These are phyloP conservation scores for Platismatia glauca DNA, from an alignment of 495 filamentous ascomycete species.

Conservation along the genomic window DNA sequence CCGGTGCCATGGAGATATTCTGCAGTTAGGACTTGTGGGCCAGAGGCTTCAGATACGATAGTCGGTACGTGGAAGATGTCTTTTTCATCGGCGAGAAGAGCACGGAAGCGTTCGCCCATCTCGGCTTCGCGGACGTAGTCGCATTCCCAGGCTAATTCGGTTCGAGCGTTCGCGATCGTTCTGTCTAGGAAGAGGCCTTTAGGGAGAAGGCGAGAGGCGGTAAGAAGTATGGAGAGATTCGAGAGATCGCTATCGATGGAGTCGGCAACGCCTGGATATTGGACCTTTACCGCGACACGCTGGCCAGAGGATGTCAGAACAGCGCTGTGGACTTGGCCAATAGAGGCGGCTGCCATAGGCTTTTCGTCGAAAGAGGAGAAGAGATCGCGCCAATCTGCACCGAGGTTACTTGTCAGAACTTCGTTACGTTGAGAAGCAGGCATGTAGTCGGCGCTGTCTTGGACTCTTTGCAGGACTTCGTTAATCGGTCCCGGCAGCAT, in stretches of 20 bases:
- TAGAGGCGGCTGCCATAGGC: constrained; percentile 93
- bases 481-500: constrained; percentile 82
- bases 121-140: constrained; percentile 86
- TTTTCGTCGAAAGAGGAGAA: constrained; percentile 80
- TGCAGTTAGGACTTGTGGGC: constrained; percentile 84
- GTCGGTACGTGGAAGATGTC: constrained; percentile 70
- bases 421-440: constrained; percentile 81
- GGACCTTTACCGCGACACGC: constrained; percentile 86
- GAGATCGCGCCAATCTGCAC: constrained; percentile 73
- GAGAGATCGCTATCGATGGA: constrained; percentile 93
- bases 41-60: constrained; percentile 70
- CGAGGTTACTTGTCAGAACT: constrained; percentile 70
- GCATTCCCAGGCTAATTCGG: constrained; percentile 92
- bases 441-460: constrained; percentile 98
- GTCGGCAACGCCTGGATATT: constrained; percentile 93
- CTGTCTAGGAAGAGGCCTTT: constrained; percentile 91
- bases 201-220: constrained; percentile 78
- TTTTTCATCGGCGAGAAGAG: constrained; percentile 59
- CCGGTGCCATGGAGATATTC: constrained; percentile 77
- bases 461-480: constrained; percentile 82
- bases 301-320: constrained; percentile 64
- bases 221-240: constrained; percentile 83
- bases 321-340: constrained; percentile 90
- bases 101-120: constrained; percentile 62
- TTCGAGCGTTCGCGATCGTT: constrained; percentile 93